Percentiles rank a stretch among this genome's conserved stretches.
These are phyloP conservation scores for Pythium dissotocum DNA, from an alignment of 352 stramenopile species.

Conservation along the genomic window DNA sequence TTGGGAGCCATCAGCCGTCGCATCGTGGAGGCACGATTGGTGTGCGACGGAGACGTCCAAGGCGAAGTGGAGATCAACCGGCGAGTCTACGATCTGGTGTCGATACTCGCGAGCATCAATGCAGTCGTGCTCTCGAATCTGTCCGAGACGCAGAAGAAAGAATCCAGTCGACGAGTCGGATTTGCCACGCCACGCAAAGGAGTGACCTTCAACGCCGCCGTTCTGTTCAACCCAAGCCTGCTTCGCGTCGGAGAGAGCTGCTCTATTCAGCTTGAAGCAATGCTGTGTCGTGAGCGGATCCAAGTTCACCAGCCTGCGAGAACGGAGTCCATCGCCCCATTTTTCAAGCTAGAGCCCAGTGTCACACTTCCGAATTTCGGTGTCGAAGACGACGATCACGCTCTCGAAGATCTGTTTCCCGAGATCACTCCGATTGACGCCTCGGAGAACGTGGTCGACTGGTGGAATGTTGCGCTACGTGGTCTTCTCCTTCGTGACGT, in stretches of 20 bases:
- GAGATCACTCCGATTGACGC: conserved; percentile 22
- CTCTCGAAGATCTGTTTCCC: conserved; percentile 38
- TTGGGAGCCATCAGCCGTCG: conserved; percentile 45
- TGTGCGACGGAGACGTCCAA: conserved; percentile 22
- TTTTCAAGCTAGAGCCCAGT: neutral
- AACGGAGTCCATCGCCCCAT: neutral
- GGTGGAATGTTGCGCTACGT: conserved; percentile 53
- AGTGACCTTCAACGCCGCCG: conserved; percentile 53
- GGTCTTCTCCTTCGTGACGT: conserved; percentile 42
- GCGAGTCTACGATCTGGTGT: conserved; percentile 69
- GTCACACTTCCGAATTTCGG: neutral
- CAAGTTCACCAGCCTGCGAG: neutral
- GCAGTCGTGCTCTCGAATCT: conserved; percentile 38
- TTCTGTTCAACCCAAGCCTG: conserved; percentile 38
- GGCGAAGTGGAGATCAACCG: conserved; percentile 43
- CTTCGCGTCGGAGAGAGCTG: conserved; percentile 30
- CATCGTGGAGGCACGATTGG: conserved; percentile 47
- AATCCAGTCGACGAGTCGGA: conserved; percentile 11
- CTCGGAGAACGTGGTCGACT: conserved; percentile 32
- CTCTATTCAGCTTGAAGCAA: conserved; percentile 6
- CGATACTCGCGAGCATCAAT: conserved; percentile 56
- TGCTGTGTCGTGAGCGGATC: neutral
- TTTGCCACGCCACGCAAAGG: conserved; percentile 36
- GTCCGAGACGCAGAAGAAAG: conserved; percentile 3
- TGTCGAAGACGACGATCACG: neutral